Conservation (phyloP, 768 basidiomycete species). For the Tylopilus felleus region DNA sequence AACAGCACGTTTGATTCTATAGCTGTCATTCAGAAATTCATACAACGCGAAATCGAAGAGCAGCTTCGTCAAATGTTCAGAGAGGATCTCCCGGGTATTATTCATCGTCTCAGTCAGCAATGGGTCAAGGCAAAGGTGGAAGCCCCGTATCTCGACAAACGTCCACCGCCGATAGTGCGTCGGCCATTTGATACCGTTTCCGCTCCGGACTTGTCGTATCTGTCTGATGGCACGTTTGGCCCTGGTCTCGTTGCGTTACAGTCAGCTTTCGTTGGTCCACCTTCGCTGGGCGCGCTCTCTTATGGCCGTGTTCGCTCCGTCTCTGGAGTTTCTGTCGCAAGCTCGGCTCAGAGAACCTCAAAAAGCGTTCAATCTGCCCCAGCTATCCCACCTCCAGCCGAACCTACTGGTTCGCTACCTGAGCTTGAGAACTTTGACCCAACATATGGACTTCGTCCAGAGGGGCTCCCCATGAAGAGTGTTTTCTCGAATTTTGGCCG, state of each 20-base stretch:
- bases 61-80: conserved; percentile 98
- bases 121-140: conserved; percentile 96
- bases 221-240: conserved; percentile 14
- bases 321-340: conserved; percentile 41
- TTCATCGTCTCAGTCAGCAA: conserved; percentile 91
- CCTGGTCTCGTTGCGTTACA: conserved; percentile 16
- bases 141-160: conserved; percentile 75
- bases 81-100: conserved; percentile 94
- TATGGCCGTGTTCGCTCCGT: conserved; percentile 36
- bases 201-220: conserved; percentile 38
- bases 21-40: conserved; percentile 95
- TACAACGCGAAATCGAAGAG: conserved; percentile 95
- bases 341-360: conserved; percentile 28
- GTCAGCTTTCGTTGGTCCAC: conserved; percentile 24
- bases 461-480: conserved; percentile 82
- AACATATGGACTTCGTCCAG: conserved; percentile 92
- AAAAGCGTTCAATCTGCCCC: conserved; percentile 19
- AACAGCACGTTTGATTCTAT: conserved; percentile 98
- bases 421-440: conserved; percentile 88
- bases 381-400: conserved; percentile 16
- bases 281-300: conserved; percentile 17
- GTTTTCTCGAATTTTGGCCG: conserved; percentile 76
- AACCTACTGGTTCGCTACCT: conserved; percentile 31
- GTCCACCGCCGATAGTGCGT: conserved; percentile 36
- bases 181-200: conserved; percentile 39